Conservation (phyloP, 177 flowering plant genomes). For the Vitis hybrid region DNA sequence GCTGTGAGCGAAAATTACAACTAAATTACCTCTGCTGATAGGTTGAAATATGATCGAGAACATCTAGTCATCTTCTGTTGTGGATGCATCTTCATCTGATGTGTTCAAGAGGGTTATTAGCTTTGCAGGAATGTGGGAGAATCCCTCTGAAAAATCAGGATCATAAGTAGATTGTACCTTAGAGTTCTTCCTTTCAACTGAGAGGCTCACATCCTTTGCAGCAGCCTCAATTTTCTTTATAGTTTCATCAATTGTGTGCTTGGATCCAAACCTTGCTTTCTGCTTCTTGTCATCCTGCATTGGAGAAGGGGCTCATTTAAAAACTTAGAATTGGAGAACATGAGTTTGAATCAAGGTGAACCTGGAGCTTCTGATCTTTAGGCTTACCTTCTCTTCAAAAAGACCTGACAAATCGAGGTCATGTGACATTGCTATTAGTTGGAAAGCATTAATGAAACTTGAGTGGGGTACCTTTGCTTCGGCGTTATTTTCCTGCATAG, state of each 20-base stretch:
- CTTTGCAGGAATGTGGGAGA: background rate
- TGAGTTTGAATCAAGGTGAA: background rate
- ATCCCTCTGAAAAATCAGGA: background rate
- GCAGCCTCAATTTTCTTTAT: slow-evolving; percentile 72
- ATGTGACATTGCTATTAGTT: slow-evolving; percentile 77
- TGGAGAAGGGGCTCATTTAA: background rate
- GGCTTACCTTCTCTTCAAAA: slow-evolving; percentile 60
- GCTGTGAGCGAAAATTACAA: slow-evolving; percentile 5
- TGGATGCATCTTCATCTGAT: slow-evolving; percentile 57
- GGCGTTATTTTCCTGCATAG: slow-evolving; percentile 33
- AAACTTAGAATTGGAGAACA: background rate
- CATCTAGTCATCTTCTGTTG: slow-evolving; percentile 38
- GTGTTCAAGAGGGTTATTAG: slow-evolving; percentile 2
- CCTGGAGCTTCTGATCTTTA: background rate
- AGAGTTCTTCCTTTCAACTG: slow-evolving; percentile 55
- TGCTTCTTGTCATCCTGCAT: slow-evolving; percentile 51
- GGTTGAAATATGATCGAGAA: slow-evolving; percentile 42
- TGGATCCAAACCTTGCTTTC: slow-evolving; percentile 59
- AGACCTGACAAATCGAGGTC: slow-evolving; percentile 80
- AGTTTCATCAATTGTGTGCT: slow-evolving; percentile 56
- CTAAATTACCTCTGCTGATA: slow-evolving; percentile 67
- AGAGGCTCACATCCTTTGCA: slow-evolving; percentile 58
- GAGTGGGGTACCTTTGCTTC: slow-evolving; percentile 33
- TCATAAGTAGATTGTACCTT: slow-evolving; percentile 37
- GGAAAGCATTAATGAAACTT: slow-evolving; percentile 77